Conservation (phyloP, 345 rosid species). For the Salix exigua region DNA sequence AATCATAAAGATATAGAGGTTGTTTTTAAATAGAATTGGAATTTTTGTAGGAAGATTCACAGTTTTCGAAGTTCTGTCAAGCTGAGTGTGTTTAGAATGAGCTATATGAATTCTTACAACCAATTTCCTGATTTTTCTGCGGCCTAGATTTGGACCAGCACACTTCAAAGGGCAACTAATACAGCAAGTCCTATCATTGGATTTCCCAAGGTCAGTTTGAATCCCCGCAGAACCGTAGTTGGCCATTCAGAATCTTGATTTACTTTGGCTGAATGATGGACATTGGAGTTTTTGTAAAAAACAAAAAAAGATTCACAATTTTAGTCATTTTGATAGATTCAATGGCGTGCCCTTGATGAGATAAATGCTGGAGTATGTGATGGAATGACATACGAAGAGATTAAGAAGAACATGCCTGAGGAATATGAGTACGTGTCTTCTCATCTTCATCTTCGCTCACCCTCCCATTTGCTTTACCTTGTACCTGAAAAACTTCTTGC, state of each 20-base stretch:
- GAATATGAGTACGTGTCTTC: slow-evolving; percentile 76
- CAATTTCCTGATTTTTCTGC: not conserved
- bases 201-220: slow-evolving; percentile 79
- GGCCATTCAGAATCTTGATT: not conserved
- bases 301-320: not conserved
- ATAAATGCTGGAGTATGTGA: slow-evolving; percentile 98
- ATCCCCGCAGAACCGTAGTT: not conserved
- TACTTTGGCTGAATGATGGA: slow-evolving; percentile 1
- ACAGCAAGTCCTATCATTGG: slow-evolving; percentile 85
- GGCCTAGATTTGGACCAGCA: slow-evolving; percentile 94
- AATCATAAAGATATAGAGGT: not conserved
- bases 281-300: not conserved
- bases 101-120: not conserved
- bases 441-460: not conserved
- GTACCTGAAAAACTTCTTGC: not conserved
- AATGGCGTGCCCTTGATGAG: slow-evolving; percentile 99
- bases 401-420: slow-evolving; percentile 90
- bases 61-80: not conserved
- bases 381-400: slow-evolving; percentile 98
- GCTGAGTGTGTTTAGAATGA: not conserved
- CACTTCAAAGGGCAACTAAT: slow-evolving; percentile 85
- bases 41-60: too few relatives aligned
- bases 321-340: slow-evolving; percentile 52
- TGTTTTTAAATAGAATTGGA: too few relatives aligned
- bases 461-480: not conserved